Percentiles rank a stretch among this genome's conserved stretches.
Conservation (phyloP, 2,329 filamentous ascomycete genomes). For the Tolypocladium endophyticum region DNA sequence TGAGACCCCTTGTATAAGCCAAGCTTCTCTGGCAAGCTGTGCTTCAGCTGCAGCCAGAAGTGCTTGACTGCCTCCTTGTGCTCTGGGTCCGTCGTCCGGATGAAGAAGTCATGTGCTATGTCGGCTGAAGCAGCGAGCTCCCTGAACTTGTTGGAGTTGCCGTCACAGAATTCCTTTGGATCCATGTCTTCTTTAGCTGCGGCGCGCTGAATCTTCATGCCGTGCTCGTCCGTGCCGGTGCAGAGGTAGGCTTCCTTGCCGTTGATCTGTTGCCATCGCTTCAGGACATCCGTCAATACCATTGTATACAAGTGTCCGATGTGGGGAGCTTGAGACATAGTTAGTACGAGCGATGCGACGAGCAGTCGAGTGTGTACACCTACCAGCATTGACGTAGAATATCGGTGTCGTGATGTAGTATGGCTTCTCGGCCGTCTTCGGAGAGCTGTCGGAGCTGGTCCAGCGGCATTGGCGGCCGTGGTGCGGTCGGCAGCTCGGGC, state of each 20-base stretch:
- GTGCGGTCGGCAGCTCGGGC: slow-evolving; percentile 15
- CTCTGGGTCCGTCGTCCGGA: slow-evolving; percentile 76
- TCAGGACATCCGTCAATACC: slow-evolving; percentile 81
- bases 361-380: background rate
- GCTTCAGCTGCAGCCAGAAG: slow-evolving; percentile 72
- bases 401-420: slow-evolving; percentile 96
- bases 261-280: slow-evolving; percentile 77
- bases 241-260: slow-evolving; percentile 63
- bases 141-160: slow-evolving; percentile 69
- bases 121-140: slow-evolving; percentile 59
- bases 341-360: background rate
- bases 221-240: slow-evolving; percentile 95
- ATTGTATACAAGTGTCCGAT: slow-evolving; percentile 92
- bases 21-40: slow-evolving; percentile 42
- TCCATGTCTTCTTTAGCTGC: slow-evolving; percentile 59
- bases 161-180: slow-evolving; percentile 81
- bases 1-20: slow-evolving; percentile 80
- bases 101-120: slow-evolving; percentile 74
- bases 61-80: slow-evolving; percentile 80
- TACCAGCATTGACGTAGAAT: slow-evolving; percentile 96
- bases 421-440: slow-evolving; percentile 48
- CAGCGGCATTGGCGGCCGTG: slow-evolving; percentile 14
- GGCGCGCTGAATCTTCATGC: slow-evolving; percentile 91
- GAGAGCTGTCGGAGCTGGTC: slow-evolving; percentile 19
- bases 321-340: slow-evolving; percentile 58